Evolutionary conservation across 73 alveolate genomes (phyloP), one percentile per base, ranked within the genome.

Genomic region (Breviolum minutum): DNA sequence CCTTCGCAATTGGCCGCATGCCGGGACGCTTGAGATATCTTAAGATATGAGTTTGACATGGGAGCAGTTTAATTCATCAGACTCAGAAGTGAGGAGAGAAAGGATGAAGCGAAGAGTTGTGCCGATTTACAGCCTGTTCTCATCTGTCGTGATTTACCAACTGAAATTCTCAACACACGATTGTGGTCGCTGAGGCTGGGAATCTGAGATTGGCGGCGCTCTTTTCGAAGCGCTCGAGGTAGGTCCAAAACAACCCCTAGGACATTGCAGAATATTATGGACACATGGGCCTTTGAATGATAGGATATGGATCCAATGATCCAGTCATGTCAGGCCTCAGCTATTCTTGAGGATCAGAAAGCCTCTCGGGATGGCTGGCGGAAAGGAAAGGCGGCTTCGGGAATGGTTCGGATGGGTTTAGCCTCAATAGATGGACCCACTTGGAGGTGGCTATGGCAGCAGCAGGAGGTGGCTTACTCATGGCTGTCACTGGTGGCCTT

Each of bases 401-500:
- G 30, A n/a, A 63, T 11, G 27, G 60, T 40, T 27, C 54, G 54
- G 54, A 40, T 40, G 54, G 54, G 54, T 40, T 19, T 19, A 6
- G 26, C 27, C 26, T 19, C 27, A 19, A 69, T 19, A 24, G 26
- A 69, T 69, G 27, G 54, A 40, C 54, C 54, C 77, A 84, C 77
- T 8, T 30, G 71, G 91, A 90, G 96, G 96, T 90, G 74, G 96
- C 96, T 32, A 70, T 90, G 96, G 96, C 96, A 6, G 96, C 96
- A 14, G 96, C 96, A n/a, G 96, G 96, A 11, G 96, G 96, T 24
- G 96, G 96, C 32, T 63, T 90, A 1, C 76, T 90, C 54, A 48
- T 90, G 76, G 96, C 96, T 17, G 83, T 90, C 88, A 90, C 96
- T 22, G 96, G 96, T 14, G 96, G 96, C 87, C 96, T 90, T 14